Percentiles rank a stretch among this genome's conserved stretches.
Evolutionary conservation across 2,329 filamentous ascomycete genomes (phyloP).

Genomic region (Thermoascus crustaceus): DNA sequence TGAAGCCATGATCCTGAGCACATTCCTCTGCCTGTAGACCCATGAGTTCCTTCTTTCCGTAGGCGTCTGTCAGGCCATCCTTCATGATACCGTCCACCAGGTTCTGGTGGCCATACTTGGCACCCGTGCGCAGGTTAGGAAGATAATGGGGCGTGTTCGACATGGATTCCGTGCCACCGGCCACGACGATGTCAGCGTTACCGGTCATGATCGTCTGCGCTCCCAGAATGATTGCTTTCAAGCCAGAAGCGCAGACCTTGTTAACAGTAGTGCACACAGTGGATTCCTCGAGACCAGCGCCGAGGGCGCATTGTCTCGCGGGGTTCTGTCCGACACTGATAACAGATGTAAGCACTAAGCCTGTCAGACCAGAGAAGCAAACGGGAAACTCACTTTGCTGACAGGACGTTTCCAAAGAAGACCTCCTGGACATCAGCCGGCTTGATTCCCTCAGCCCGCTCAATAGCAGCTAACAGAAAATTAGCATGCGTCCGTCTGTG

Average conservation of each 20-base stretch:
- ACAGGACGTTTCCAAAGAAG: slow-evolving; percentile 96
- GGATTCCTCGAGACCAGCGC: slow-evolving; percentile 71
- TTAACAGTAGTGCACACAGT: slow-evolving; percentile 90
- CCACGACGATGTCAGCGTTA: slow-evolving; percentile 85
- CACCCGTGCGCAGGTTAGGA: slow-evolving; percentile 72
- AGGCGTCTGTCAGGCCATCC: slow-evolving; percentile 90
- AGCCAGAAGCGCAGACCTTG: slow-evolving; percentile 94
- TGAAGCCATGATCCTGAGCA: slow-evolving; percentile 71
- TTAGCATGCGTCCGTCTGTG: background rate
- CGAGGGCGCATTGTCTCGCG: slow-evolving; percentile 85
- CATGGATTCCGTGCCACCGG: slow-evolving; percentile 96
- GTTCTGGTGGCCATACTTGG: slow-evolving; percentile 87
- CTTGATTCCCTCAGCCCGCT: slow-evolving; percentile 78
- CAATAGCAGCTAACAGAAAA: slow-evolving; percentile 56
- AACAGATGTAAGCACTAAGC: slow-evolving; percentile 10
- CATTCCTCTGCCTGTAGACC: slow-evolving; percentile 89
- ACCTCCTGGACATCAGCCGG: slow-evolving; percentile 88
- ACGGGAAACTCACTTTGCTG: slow-evolving; percentile 72
- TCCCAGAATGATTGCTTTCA: slow-evolving; percentile 91
- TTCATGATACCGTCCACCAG: slow-evolving; percentile 87
- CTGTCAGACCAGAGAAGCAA: slow-evolving; percentile 3
- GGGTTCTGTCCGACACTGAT: slow-evolving; percentile 93
- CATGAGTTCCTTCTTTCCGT: slow-evolving; percentile 91
- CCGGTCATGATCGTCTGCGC: slow-evolving; percentile 97
- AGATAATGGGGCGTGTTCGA: slow-evolving; percentile 96